Base-by-base conservation (phyloP, 257 asterid species). In the Ajuga chamaepitys region DNA sequence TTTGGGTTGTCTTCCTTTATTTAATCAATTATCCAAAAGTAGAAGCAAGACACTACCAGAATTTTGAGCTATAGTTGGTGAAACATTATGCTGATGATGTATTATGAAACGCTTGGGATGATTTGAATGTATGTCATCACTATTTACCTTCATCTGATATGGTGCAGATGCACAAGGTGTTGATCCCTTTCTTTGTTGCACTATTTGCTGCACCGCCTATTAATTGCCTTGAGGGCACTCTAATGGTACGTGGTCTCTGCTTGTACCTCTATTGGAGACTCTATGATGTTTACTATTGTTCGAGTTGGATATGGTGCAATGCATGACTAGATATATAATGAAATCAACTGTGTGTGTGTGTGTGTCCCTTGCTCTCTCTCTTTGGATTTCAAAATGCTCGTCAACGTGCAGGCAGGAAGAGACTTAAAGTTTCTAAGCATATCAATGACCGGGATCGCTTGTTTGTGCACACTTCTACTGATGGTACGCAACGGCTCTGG, bases 151-250 rank as follows among this genome's bases (percentile, higher is more conserved):
- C 13, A 64, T 65, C 64, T 73, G 38, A 37, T 66, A 41, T 38
- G 30, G 12, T 68, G 74, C 91, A 89, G 97, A 89, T 87, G 94
- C 97, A 87, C 72, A 80, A 77, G 77, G 91, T 81, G 63, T 67
- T 87, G 81, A 65, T 89, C 70, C 95, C 94, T 13, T 87, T 70
- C 77, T 85, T 80, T 55, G 61, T 87, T 60, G 82, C 97, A 24
- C 86, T 89, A 30, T 83, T 72, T 41, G 80, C 79, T 62, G 75
- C 94, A 28, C 95, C 97, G 26, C 77, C 86, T 63, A 88, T 79
- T 7, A 86, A 85, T 67, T 72, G 95, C 85, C 86, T 87, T 14
- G 97, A 89, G 71, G 97, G 97, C 75, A 89, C 95, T n/a, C 64
- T 89, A 57, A 57, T 89, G 78, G 95, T 85, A 80, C 35, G 78